Conservation (phyloP, 2,329 filamentous ascomycete genomes). For the Fusarium hostae region DNA sequence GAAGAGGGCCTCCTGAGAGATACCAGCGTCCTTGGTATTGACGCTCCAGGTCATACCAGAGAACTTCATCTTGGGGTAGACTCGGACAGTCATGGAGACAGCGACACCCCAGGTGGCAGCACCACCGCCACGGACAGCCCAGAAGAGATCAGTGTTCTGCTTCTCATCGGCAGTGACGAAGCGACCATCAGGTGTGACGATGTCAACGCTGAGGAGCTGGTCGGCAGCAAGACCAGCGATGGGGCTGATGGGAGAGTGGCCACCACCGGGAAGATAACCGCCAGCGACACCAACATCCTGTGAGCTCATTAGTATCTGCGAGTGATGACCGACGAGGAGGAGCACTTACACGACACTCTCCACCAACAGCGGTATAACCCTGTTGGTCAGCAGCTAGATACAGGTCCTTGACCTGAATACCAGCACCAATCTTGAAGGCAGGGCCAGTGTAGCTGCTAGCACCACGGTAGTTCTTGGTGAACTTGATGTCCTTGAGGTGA, state of each 20-base stretch:
- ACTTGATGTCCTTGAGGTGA: conserved; percentile 53
- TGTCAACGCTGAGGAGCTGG: conserved; percentile 64
- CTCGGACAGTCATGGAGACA: conserved; percentile 51
- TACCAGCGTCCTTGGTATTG: conserved; percentile 40
- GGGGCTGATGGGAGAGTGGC: conserved; percentile 63
- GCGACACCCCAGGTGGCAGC: conserved; percentile 60
- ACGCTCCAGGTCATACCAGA: conserved; percentile 47
- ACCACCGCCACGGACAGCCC: conserved; percentile 69
- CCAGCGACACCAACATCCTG: conserved; percentile 66
- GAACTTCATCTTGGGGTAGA: conserved; percentile 49
- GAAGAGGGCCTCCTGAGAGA: conserved; percentile 46
- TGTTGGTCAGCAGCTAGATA: conserved; percentile 57
- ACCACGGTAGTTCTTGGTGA: conserved; percentile 53
- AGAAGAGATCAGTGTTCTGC: conserved; percentile 67
- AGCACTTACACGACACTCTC: conserved; percentile 54
- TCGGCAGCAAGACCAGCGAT: conserved; percentile 68
- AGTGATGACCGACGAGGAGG: fast-evolving
- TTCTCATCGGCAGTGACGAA: conserved; percentile 55
- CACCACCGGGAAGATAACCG: conserved; percentile 70
- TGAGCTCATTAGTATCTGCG: background rate
- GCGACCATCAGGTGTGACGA: conserved; percentile 62
- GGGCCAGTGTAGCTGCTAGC: conserved; percentile 58
- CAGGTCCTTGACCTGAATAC: conserved; percentile 61
- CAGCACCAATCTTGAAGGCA: conserved; percentile 64
- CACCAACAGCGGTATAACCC: conserved; percentile 63